These are phyloP conservation scores for Fusarium pseudonygamai DNA, from an alignment of 2,329 filamentous ascomycete species.

Conservation along the genomic window DNA sequence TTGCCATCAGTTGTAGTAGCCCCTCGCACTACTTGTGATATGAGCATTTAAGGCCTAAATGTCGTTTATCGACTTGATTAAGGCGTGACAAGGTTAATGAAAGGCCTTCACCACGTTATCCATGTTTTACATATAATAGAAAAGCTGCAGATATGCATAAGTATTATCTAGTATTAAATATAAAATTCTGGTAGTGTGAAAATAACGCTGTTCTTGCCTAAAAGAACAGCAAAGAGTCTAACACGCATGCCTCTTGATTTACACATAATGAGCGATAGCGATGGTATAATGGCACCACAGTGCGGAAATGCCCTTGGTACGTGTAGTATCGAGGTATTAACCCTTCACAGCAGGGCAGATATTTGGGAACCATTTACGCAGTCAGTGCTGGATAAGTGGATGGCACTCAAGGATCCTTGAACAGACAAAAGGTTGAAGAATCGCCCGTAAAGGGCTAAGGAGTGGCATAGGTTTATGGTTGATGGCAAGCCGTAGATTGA, in stretches of 20 bases:
- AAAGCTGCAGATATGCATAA: not conserved
- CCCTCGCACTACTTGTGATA: not conserved
- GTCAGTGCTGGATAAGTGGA: not conserved
- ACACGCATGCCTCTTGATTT: not conserved
- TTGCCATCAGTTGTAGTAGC: not conserved
- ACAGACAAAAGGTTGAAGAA: not conserved
- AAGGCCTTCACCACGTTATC: not conserved
- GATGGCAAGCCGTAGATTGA: not conserved
- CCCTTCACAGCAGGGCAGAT: not conserved
- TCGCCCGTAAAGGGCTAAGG: not conserved
- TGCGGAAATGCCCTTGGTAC: not conserved
- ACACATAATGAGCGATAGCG: not conserved
- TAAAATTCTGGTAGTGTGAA: too few relatives aligned
- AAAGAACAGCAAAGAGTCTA: not conserved
- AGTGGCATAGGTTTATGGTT: not conserved
- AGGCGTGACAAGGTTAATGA: not conserved
- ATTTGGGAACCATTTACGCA: not conserved
- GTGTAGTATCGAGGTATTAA: not conserved
- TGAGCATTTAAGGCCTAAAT: rapidly evolving
- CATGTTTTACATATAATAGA: not conserved
- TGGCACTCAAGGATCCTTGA: not conserved
- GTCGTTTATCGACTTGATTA: not conserved
- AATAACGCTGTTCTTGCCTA: not conserved
- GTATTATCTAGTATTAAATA: not conserved
- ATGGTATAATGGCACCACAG: not conserved